Percentiles rank a stretch among this genome's conserved stretches.
phyloP scores from a whole-genome alignment of 108 stramenopile species.

The Stephanodiscus triporus region DNA sequence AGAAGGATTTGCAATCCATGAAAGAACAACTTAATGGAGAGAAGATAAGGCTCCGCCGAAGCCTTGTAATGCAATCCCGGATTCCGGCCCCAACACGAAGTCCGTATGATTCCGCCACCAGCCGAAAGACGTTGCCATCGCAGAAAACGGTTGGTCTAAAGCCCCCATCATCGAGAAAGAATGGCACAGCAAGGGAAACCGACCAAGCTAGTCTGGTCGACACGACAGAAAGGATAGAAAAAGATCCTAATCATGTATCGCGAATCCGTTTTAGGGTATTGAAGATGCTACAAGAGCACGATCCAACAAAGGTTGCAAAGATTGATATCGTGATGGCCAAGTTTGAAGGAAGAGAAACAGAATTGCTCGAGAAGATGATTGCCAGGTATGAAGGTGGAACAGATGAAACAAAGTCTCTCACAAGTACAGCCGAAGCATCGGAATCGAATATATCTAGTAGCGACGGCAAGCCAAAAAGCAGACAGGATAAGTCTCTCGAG shows the following conservation, averaged over 20 bases:
- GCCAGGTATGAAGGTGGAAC: slow-evolving; percentile 65
- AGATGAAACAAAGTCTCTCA: slow-evolving; percentile 12
- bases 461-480: slow-evolving; percentile 51
- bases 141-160: slow-evolving; percentile 3
- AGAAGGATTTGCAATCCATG: slow-evolving; percentile 71
- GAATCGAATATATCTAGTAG: slow-evolving; percentile 12
- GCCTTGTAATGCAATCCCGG: slow-evolving; percentile 46
- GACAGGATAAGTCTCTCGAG: slow-evolving; percentile 71
- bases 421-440: slow-evolving; percentile 24
- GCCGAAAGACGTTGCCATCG: slow-evolving; percentile 8
- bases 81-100: slow-evolving; percentile 43
- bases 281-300: slow-evolving; percentile 76
- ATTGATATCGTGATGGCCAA: slow-evolving; percentile 89
- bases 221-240: not conserved
- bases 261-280: slow-evolving; percentile 71
- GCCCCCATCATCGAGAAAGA: slow-evolving; percentile 22
- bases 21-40: slow-evolving; percentile 60
- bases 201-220: slow-evolving; percentile 1
- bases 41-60: slow-evolving; percentile 47
- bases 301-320: slow-evolving; percentile 80
- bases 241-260: slow-evolving; percentile 32
- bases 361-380: slow-evolving; percentile 87
- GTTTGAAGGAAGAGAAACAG: slow-evolving; percentile 84
- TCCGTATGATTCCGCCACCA: not conserved
- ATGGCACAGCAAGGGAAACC: slow-evolving; percentile 9